Conservation (phyloP, 257 asterid species). For the Nicotiana noctiflora region DNA sequence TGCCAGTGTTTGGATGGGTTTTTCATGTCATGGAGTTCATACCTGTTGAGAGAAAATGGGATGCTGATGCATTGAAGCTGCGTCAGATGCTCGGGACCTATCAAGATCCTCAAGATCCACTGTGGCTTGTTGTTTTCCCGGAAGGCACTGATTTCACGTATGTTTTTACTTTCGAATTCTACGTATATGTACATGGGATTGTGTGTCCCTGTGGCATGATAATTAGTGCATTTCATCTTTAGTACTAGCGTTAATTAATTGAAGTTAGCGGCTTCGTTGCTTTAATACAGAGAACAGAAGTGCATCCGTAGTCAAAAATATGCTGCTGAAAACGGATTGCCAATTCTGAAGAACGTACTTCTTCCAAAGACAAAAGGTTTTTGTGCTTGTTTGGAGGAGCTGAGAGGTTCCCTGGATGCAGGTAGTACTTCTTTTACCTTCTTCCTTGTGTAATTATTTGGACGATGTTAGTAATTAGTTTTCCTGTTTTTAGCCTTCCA, state of each 20-base stretch:
- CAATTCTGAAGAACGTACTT: constrained; percentile 68
- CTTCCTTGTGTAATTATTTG: not conserved
- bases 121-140: constrained; percentile 92
- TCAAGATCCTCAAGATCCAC: constrained; percentile 52
- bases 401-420: constrained; percentile 76
- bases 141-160: constrained; percentile 99
- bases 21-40: constrained; percentile 83
- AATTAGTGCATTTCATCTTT: not conserved
- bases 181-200: not conserved
- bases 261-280: constrained; percentile 2
- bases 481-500: not conserved
- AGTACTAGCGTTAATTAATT: not conserved
- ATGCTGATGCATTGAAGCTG: constrained; percentile 56
- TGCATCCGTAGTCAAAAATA: constrained; percentile 61
- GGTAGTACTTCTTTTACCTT: constrained; percentile 33
- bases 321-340: constrained; percentile 77
- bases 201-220: not conserved
- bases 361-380: constrained; percentile 88
- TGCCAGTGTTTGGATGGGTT: constrained; percentile 88
- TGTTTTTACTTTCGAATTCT: constrained; percentile 2
- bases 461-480: not conserved
- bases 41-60: constrained; percentile 89
- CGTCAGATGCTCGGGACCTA: constrained; percentile 46
- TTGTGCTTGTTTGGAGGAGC: constrained; percentile 56
- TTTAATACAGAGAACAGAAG: constrained; percentile 68